phyloP scores from a whole-genome alignment of 345 rosid species.

The Eucalyptus erythrocorys region DNA sequence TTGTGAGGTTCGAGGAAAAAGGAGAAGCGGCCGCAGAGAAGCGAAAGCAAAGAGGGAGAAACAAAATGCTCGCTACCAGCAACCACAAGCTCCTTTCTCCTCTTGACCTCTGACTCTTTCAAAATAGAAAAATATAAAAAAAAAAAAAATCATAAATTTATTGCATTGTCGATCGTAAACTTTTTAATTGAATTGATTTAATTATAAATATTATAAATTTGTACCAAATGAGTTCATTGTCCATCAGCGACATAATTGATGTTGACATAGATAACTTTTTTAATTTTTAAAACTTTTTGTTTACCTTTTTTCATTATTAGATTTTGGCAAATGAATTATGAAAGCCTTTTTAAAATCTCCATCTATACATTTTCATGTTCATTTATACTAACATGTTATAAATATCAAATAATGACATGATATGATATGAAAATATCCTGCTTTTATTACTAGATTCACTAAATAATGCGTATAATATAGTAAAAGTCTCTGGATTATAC shows the following conservation, averaged over 20 bases:
- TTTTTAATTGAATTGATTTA: accelerated
- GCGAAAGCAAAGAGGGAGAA: too few relatives aligned
- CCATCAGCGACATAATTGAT: accelerated
- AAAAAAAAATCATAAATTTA: too few relatives aligned
- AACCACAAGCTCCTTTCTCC: background rate
- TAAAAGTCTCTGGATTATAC: background rate
- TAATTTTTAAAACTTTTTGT: too few relatives aligned
- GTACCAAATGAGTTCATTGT: too few relatives aligned
- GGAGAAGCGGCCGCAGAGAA: background rate
- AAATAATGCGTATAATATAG: too few relatives aligned
- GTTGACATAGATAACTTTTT: accelerated
- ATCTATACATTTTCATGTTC: background rate
- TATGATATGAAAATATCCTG: accelerated
- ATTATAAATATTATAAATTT: too few relatives aligned
- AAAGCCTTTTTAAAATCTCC: too few relatives aligned
- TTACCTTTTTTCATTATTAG: too few relatives aligned
- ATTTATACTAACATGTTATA: too few relatives aligned
- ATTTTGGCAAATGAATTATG: too few relatives aligned
- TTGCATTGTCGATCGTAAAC: accelerated
- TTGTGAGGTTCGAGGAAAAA: background rate
- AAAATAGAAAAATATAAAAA: too few relatives aligned
- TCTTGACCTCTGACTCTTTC: background rate
- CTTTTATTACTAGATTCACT: background rate
- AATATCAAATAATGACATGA: too few relatives aligned
- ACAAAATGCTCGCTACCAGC: background rate